phyloP scores from a whole-genome alignment of 1,284 basidiomycete species.

The Irpex lacteus region DNA sequence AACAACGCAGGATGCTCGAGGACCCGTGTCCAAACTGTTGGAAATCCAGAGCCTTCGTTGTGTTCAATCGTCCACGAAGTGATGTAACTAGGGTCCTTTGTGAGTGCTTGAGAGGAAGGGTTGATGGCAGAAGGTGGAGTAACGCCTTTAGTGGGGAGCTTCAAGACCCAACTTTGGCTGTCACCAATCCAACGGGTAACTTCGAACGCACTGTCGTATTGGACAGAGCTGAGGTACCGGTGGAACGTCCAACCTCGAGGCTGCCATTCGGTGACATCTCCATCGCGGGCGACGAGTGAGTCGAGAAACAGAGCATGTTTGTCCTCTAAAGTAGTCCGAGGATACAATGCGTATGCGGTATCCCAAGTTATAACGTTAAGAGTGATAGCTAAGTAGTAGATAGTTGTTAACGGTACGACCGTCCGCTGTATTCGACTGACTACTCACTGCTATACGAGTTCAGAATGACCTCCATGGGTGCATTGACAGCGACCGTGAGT shows the following conservation, averaged over 20 bases:
- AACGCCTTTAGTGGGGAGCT: conserved; percentile 17
- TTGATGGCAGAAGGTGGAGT: conserved; percentile 1
- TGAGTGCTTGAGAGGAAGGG: neutral
- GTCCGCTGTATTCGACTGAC: neutral
- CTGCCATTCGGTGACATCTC: no score
- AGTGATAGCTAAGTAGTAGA: conserved; percentile 19
- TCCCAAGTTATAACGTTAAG: conserved; percentile 27
- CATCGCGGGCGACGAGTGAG: no score
- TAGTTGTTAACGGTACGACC: no score
- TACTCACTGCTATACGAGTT: conserved; percentile 14
- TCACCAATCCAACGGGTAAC: conserved; percentile 23
- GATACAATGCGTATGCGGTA: conserved; percentile 28
- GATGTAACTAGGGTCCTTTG: neutral
- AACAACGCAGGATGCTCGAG: no score
- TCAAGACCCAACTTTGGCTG: conserved; percentile 19
- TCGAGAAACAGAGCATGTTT: no score
- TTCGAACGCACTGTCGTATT: no score
- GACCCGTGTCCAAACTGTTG: no score
- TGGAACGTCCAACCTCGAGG: no score
- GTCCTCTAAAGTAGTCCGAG: conserved; percentile 27
- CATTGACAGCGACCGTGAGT: conserved; percentile 7
- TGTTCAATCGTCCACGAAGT: neutral
- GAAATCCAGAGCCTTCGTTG: no score
- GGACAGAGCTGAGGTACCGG: no score
- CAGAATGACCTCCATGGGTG: conserved; percentile 14